Conservation (phyloP, 2,329 filamentous ascomycete genomes). For the Calonectria pauciramosa region DNA sequence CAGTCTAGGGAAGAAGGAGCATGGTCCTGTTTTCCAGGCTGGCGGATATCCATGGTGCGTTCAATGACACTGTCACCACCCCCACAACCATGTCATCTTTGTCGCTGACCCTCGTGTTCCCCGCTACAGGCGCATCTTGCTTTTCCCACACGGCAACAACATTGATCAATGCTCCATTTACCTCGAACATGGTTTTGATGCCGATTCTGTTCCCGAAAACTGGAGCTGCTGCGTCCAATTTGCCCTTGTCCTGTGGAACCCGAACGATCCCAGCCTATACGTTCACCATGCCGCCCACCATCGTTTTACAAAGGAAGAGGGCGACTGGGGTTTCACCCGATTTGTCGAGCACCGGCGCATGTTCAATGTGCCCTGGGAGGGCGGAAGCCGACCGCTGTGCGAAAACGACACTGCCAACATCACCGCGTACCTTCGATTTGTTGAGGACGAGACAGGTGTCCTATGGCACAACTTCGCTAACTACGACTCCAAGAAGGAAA, state of each 20-base stretch:
- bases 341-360: slow-evolving; percentile 91
- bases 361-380: slow-evolving; percentile 84
- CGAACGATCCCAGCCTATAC: slow-evolving; percentile 89
- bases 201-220: slow-evolving; percentile 82
- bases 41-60: slow-evolving; percentile 88
- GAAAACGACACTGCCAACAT: slow-evolving; percentile 84
- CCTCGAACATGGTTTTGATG: slow-evolving; percentile 91
- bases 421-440: slow-evolving; percentile 84
- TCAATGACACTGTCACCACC: slow-evolving; percentile 9
- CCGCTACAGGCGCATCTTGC: slow-evolving; percentile 82
- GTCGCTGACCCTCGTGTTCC: slow-evolving; percentile 37
- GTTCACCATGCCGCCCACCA: slow-evolving; percentile 89
- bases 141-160: slow-evolving; percentile 96
- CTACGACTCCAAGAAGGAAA: slow-evolving; percentile 99
- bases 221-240: slow-evolving; percentile 99
- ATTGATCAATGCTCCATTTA: slow-evolving; percentile 96
- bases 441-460: slow-evolving; percentile 90
- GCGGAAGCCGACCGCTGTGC: slow-evolving; percentile 76
- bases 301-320: slow-evolving; percentile 95
- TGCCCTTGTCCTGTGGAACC: slow-evolving; percentile 93
- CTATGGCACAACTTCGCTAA: slow-evolving; percentile 93
- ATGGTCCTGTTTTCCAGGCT: slow-evolving; percentile 89
- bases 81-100: slow-evolving; percentile 10
- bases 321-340: slow-evolving; percentile 98
- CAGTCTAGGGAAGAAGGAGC: slow-evolving; percentile 80